Conservation (phyloP, 345 rosid species). For the Aegle marmelos region DNA sequence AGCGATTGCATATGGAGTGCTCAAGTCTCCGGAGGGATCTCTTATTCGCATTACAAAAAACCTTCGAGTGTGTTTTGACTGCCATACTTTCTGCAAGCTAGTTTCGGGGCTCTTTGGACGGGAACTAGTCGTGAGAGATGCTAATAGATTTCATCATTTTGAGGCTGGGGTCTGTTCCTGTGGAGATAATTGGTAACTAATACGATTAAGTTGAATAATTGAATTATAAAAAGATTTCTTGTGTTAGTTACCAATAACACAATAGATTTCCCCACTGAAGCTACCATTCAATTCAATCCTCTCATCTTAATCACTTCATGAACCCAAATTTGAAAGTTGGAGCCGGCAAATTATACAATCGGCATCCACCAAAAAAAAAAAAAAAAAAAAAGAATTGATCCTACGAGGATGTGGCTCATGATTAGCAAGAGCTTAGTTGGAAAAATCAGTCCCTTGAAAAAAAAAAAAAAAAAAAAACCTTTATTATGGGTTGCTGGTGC, state of each 20-base stretch:
- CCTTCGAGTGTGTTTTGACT: slow-evolving; percentile 78
- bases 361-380: no score
- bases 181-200: slow-evolving; percentile 67
- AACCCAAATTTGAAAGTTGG: background rate
- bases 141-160: slow-evolving; percentile 86
- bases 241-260: background rate
- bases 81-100: slow-evolving; percentile 74
- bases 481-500: background rate
- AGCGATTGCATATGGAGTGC: slow-evolving; percentile 67
- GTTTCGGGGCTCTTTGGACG: slow-evolving; percentile 56
- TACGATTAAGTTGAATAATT: background rate
- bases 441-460: background rate
- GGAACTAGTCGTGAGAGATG: slow-evolving; percentile 73
- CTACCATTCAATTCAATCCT: background rate
- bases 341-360: background rate
- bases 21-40: slow-evolving; percentile 40
- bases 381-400: background rate
- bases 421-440: background rate
- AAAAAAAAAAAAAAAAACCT: background rate
- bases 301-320: background rate
- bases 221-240: background rate
- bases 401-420: background rate
- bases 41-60: slow-evolving; percentile 68
- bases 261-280: background rate
- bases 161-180: slow-evolving; percentile 78